Conservation (phyloP, 2,329 filamentous ascomycete genomes). For the Alternaria brassicicola region DNA sequence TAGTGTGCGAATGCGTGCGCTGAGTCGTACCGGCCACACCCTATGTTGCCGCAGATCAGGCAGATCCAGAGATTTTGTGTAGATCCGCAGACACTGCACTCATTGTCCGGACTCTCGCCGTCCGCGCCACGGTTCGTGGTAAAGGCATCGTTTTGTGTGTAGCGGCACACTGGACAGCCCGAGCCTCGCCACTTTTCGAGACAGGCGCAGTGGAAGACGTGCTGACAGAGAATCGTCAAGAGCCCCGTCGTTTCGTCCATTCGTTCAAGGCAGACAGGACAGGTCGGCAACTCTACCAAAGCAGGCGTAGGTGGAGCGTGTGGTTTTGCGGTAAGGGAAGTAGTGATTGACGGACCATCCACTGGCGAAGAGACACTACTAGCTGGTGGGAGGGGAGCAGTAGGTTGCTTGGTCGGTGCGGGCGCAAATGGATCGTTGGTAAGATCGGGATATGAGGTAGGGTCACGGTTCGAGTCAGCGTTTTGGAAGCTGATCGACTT, state of each 20-base stretch:
- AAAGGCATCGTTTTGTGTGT: slow-evolving; percentile 69
- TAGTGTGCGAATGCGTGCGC: slow-evolving; percentile 94
- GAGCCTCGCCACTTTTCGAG: slow-evolving; percentile 94
- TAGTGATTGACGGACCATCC: slow-evolving; percentile 44
- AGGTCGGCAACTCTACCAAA: slow-evolving; percentile 90
- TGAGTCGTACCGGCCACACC: slow-evolving; percentile 91
- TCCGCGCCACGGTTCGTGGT: slow-evolving; percentile 36
- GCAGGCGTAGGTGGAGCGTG: slow-evolving; percentile 79
- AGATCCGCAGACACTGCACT: slow-evolving; percentile 82
- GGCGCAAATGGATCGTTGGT: slow-evolving; percentile 69
- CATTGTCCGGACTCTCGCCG: slow-evolving; percentile 62
- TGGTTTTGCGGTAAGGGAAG: slow-evolving; percentile 64
- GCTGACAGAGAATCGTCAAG: slow-evolving; percentile 94
- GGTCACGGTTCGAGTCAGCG: slow-evolving; percentile 54
- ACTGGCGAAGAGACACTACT: slow-evolving; percentile 42
- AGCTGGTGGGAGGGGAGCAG: slow-evolving; percentile 42
- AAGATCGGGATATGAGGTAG: slow-evolving; percentile 64
- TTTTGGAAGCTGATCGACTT: slow-evolving; percentile 86
- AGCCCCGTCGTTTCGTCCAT: slow-evolving; percentile 98
- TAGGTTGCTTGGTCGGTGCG: slow-evolving; percentile 51
- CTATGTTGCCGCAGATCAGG: slow-evolving; percentile 88
- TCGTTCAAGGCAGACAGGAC: slow-evolving; percentile 92
- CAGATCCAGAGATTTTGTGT: slow-evolving; percentile 91
- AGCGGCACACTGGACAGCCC: slow-evolving; percentile 92
- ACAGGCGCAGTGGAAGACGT: slow-evolving; percentile 96